These are phyloP conservation scores for Trebouxia sp. DNA, from an alignment of 139 green algal species.

Conservation along the genomic window DNA sequence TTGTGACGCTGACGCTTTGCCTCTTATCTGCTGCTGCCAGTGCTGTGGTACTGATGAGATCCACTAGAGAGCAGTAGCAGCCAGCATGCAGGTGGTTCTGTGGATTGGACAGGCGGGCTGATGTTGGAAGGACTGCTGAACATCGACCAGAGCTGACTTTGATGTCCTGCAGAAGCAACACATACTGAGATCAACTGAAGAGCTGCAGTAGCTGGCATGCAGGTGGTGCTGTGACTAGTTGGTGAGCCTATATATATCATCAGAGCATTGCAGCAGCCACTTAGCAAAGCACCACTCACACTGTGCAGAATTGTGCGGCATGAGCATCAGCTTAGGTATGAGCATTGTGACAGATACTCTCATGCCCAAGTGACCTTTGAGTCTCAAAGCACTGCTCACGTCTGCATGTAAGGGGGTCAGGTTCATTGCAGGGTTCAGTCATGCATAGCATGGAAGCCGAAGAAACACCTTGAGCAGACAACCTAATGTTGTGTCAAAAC, in stretches of 20 bases:
- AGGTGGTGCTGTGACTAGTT: neutral
- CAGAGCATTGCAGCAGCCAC: no score
- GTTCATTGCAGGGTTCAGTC: no score
- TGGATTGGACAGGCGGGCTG: neutral
- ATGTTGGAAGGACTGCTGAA: neutral
- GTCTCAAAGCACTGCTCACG: no score
- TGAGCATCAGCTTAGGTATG: no score
- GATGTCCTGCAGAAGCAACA: neutral
- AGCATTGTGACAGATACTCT: no score
- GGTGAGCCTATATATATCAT: no score
- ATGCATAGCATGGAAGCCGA: neutral
- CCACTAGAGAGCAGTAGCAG: conserved; percentile 2
- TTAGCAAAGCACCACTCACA: no score
- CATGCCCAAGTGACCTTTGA: no score
- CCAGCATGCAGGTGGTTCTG: conserved; percentile 7
- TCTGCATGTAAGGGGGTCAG: no score
- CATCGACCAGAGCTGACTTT: neutral
- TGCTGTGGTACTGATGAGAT: conserved; percentile 10
- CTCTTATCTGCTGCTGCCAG: neutral
- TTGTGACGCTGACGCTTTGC: conserved; percentile 11
- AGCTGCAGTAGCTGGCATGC: neutral
- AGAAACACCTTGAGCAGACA: neutral
- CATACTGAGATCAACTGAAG: neutral
- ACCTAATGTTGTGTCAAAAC: conserved; percentile 1
- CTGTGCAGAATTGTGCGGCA: no score